A percentile compares a stretch with the other conserved stretches of the same genome.
phyloP scores from a whole-genome alignment of 2,329 filamentous ascomycete species.

The Zasmidium citrigriseum region DNA sequence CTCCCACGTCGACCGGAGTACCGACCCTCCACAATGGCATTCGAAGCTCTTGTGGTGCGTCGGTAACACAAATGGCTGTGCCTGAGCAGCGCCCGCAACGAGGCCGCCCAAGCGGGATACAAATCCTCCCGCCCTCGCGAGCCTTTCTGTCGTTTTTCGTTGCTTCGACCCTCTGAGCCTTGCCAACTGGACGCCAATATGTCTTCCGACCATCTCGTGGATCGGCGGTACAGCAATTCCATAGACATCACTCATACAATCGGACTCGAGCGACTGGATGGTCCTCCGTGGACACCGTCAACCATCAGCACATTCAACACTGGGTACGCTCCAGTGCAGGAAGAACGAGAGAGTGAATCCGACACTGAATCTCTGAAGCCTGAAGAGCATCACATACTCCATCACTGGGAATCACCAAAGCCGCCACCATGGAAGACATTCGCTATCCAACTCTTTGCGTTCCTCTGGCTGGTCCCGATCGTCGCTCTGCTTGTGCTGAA shows the following conservation, averaged over 20 bases:
- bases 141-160: background rate
- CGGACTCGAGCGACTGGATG: background rate
- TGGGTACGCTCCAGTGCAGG: background rate
- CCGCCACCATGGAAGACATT: constrained; percentile 5
- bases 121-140: background rate
- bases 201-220: background rate
- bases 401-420: constrained; percentile 2
- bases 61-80: background rate
- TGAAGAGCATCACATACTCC: background rate
- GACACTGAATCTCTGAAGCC: background rate
- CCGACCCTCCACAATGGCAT: background rate
- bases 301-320: background rate
- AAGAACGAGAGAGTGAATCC: background rate
- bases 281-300: background rate
- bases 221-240: background rate
- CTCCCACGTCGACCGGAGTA: background rate
- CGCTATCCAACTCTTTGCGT: constrained; percentile 19
- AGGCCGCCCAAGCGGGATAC: background rate
- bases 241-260: background rate
- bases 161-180: too few relatives aligned
- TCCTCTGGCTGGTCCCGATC: constrained; percentile 34
- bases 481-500: constrained; percentile 31
- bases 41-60: background rate
- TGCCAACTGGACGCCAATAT: too few relatives aligned
- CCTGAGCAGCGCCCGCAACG: background rate